Percentiles rank a stretch among this genome's conserved stretches.
phyloP scores from a whole-genome alignment of 305 asterid genomes.

The Salvia sclarea region DNA sequence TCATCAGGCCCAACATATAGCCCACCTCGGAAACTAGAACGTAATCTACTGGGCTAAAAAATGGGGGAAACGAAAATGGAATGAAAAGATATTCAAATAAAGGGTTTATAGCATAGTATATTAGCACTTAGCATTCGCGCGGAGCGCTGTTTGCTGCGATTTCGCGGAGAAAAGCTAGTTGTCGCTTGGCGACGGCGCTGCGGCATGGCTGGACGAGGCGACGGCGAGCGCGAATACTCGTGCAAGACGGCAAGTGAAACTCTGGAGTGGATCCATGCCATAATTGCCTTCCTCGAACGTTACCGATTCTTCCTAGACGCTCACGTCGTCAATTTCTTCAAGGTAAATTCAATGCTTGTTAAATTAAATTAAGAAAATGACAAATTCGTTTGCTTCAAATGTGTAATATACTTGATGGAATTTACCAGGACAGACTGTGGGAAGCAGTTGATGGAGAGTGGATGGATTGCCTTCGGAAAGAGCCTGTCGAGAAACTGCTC shows the following conservation, averaged over 20 bases:
- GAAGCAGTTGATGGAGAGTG: slow-evolving; percentile 80
- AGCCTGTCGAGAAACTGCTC: slow-evolving; percentile 60
- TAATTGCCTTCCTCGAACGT: slow-evolving; percentile 58
- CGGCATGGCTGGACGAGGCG: slow-evolving; percentile 35
- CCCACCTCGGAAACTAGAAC: background rate
- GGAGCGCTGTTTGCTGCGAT: background rate
- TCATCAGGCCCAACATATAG: background rate
- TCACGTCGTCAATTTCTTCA: slow-evolving; percentile 83
- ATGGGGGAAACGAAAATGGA: background rate
- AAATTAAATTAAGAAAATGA: background rate
- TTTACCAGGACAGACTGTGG: slow-evolving; percentile 75
- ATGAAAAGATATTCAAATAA: too few relatives aligned
- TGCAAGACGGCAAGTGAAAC: slow-evolving; percentile 71
- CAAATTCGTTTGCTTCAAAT: slow-evolving; percentile 1
- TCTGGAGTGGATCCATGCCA: slow-evolving; percentile 74
- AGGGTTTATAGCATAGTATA: too few relatives aligned
- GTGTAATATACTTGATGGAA: slow-evolving; percentile 3
- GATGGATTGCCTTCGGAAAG: slow-evolving; percentile 76
- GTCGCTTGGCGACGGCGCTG: slow-evolving; percentile 10
- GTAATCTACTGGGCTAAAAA: background rate
- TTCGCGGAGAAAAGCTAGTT: slow-evolving; percentile 1
- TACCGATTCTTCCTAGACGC: slow-evolving; percentile 71
- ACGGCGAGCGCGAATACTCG: slow-evolving; percentile 40
- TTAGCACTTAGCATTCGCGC: background rate
- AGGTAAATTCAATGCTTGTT: slow-evolving; percentile 35